Conservation (phyloP, 768 basidiomycete genomes). For the Lactarius hatsudake region DNA sequence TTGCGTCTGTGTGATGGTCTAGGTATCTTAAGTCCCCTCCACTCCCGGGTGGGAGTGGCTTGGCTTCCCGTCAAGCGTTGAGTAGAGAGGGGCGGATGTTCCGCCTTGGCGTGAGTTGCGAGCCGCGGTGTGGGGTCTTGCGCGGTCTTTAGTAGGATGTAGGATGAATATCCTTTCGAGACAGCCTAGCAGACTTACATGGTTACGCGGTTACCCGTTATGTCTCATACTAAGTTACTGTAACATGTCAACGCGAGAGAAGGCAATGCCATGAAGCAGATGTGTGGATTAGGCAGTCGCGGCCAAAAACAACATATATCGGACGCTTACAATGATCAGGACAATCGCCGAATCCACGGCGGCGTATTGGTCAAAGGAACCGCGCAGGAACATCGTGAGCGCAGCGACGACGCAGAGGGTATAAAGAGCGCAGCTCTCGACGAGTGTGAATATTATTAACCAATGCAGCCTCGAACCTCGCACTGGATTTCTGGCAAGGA, state of each 20-base stretch:
- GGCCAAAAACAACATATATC: background rate
- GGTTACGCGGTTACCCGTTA: too few species aligned
- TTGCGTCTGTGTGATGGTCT: too few species aligned
- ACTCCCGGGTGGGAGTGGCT: too few species aligned
- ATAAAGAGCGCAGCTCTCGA: slow-evolving; percentile 17
- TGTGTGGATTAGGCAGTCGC: background rate
- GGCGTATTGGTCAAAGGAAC: background rate
- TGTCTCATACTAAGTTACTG: too few species aligned
- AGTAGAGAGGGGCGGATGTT: too few species aligned
- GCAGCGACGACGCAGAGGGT: background rate
- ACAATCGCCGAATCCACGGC: slow-evolving; percentile 6
- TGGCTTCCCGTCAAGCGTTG: too few species aligned
- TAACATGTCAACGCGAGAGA: background rate
- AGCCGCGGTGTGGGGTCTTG: too few species aligned
- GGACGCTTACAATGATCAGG: background rate
- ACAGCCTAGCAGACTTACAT: too few species aligned
- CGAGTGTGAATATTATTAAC: background rate
- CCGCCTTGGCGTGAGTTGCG: too few species aligned
- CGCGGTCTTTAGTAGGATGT: too few species aligned
- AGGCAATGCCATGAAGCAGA: slow-evolving; percentile 11
- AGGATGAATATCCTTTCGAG: too few species aligned
- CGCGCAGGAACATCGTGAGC: background rate
- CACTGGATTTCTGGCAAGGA: background rate
- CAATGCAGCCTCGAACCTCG: background rate
- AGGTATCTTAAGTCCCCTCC: too few species aligned